phyloP scores from a whole-genome alignment of 768 basidiomycete species.

The Lentinula aciculospora region DNA sequence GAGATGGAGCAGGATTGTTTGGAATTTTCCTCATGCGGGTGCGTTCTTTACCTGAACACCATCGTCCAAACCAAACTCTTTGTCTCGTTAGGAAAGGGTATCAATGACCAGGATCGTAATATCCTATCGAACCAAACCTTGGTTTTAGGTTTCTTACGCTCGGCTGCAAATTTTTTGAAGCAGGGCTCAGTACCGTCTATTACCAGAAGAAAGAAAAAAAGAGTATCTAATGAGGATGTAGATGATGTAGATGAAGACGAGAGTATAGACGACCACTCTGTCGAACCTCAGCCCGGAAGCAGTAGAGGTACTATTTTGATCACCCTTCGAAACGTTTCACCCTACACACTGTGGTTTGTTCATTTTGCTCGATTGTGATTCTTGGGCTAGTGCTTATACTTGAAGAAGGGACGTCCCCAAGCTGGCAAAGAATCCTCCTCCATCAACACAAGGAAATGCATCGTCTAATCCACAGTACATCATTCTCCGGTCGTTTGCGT shows the following conservation, averaged over 20 bases:
- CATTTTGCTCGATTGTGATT: conserved; percentile 2
- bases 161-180: conserved; percentile 55
- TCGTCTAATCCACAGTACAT: conserved; percentile 62
- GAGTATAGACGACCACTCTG: conserved; percentile 15
- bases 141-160: conserved; percentile 76
- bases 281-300: conserved; percentile 11
- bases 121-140: conserved; percentile 85
- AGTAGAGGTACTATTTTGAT: conserved; percentile 73
- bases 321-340: conserved; percentile 79
- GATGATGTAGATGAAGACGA: conserved; percentile 37
- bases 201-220: conserved; percentile 36
- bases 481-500: conserved; percentile 75
- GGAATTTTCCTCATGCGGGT: conserved; percentile 97
- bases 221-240: conserved; percentile 35
- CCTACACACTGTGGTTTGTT: conserved; percentile 81
- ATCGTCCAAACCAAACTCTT: conserved; percentile 1
- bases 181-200: conserved; percentile 48
- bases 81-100: conserved; percentile 62
- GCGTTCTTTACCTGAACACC: neutral
- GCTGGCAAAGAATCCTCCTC: conserved; percentile 70
- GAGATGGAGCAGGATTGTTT: conserved; percentile 76
- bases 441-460: conserved; percentile 36
- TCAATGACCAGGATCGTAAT: conserved; percentile 91
- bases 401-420: conserved; percentile 64
- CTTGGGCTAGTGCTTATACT: neutral